Evolutionary conservation across 2,329 filamentous ascomycete genomes (phyloP).

Genomic region (Paraphoma sp.): DNA sequence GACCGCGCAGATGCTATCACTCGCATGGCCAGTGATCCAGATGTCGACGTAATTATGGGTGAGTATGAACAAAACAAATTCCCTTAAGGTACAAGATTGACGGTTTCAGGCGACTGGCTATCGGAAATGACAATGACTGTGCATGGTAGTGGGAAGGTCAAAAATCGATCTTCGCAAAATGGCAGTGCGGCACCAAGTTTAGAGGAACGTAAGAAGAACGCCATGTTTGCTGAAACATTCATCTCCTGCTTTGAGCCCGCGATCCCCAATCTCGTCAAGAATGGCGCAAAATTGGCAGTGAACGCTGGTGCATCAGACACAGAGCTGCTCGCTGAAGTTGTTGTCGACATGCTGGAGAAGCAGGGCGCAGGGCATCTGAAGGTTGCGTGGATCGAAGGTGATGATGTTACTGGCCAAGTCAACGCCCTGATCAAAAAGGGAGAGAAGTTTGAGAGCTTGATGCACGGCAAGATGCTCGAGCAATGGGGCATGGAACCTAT

Average conservation of each 20-base stretch:
- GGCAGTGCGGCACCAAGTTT: conserved; percentile 47
- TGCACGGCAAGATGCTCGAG: conserved; percentile 46
- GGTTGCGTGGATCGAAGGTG: conserved; percentile 28
- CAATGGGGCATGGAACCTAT: conserved; percentile 42
- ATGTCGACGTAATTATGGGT: conserved; percentile 36
- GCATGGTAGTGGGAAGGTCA: conserved; percentile 41
- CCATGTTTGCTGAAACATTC: conserved; percentile 51
- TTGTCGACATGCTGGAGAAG: conserved; percentile 15
- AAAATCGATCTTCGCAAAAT: conserved; percentile 31
- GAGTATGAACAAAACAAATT: not conserved
- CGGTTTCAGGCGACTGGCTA: conserved; percentile 29
- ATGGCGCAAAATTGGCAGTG: conserved; percentile 54
- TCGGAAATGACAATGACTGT: conserved; percentile 40
- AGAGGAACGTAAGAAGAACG: conserved; percentile 38
- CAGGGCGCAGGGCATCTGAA: conserved; percentile 22
- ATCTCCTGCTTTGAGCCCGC: conserved; percentile 53
- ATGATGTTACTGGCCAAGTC: conserved; percentile 38
- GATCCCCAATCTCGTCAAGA: conserved; percentile 23
- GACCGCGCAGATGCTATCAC: conserved; percentile 48
- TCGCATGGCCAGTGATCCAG: conserved; percentile 34
- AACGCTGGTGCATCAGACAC: conserved; percentile 64
- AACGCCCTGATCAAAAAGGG: conserved; percentile 43
- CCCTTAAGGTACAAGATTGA: not conserved
- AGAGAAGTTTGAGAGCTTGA: conserved; percentile 47
- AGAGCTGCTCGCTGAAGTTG: conserved; percentile 34